Conservation (phyloP, 1,284 basidiomycete species). For the Ganoderma leucocontextum region DNA sequence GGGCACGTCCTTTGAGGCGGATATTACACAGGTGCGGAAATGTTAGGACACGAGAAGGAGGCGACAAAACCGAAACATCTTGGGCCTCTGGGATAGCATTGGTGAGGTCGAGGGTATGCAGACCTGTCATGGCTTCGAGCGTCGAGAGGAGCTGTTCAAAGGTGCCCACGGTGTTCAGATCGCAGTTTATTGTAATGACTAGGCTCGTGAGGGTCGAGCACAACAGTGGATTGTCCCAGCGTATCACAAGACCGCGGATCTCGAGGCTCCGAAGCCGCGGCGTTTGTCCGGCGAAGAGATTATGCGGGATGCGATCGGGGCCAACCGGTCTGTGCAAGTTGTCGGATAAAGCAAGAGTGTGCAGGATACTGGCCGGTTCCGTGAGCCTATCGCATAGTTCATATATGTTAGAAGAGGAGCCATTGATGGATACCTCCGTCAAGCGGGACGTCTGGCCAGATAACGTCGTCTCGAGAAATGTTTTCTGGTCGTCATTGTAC, state of each 20-base stretch:
- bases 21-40: conserved; percentile 4
- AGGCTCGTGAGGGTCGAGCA: conserved; percentile 19
- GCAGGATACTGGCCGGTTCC: conserved; percentile 13
- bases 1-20: neutral
- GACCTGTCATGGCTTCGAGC: neutral
- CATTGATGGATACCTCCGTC: conserved; percentile 3
- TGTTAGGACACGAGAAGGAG: neutral
- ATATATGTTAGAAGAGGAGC: neutral
- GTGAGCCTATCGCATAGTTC: conserved; percentile 11
- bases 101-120: neutral
- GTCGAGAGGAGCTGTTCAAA: conserved; percentile 12
- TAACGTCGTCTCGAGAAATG: conserved; percentile 8
- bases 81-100: neutral
- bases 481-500: conserved; percentile 2
- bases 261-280: conserved; percentile 21
- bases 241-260: conserved; percentile 10
- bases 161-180: neutral
- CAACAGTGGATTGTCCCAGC: conserved; percentile 17
- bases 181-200: conserved; percentile 5
- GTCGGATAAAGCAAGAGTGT: conserved; percentile 13
- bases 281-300: conserved; percentile 2
- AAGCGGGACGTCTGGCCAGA: conserved; percentile 7
- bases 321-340: no score
- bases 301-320: neutral
- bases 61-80: neutral